phyloP scores from a whole-genome alignment of 1,139 yeast genomes.

The Petasospora fabianii region DNA sequence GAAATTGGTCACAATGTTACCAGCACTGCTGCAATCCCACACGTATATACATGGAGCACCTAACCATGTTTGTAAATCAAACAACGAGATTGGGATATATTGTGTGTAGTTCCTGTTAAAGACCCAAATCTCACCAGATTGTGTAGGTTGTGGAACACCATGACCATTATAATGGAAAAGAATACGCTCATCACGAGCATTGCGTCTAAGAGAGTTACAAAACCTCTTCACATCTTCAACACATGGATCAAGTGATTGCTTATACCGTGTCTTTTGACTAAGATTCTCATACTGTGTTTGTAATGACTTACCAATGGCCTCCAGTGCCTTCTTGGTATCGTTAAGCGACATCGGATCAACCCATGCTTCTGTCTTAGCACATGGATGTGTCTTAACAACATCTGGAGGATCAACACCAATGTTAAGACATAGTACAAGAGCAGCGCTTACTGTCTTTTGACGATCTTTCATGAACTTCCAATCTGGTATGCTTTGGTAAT shows the following conservation, averaged over 20 bases:
- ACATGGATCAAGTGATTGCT: constrained; percentile 88
- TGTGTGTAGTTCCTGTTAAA: constrained; percentile 96
- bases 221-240: constrained; percentile 94
- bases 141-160: constrained; percentile 97
- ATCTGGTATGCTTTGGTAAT: constrained; percentile 71
- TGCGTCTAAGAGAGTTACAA: constrained; percentile 82
- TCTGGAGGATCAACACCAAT: constrained; percentile 98
- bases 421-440: constrained; percentile 82
- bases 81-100: constrained; percentile 90
- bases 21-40: constrained; percentile 93
- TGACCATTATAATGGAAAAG: constrained; percentile 96
- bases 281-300: constrained; percentile 89
- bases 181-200: constrained; percentile 88
- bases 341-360: constrained; percentile 81
- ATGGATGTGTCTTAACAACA: constrained; percentile 87
- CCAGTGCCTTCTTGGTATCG: constrained; percentile 89
- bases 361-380: constrained; percentile 93
- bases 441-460: constrained; percentile 93
- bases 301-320: constrained; percentile 81
- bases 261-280: constrained; percentile 82
- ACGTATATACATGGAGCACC: constrained; percentile 98
- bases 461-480: constrained; percentile 92
- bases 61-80: constrained; percentile 93
- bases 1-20: constrained; percentile 87
- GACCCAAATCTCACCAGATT: constrained; percentile 98